Evolutionary conservation across 208 protist genomes (phyloP), one percentile per base, ranked within the genome.

Genomic region (Acanthamoeba royreba): DNA sequence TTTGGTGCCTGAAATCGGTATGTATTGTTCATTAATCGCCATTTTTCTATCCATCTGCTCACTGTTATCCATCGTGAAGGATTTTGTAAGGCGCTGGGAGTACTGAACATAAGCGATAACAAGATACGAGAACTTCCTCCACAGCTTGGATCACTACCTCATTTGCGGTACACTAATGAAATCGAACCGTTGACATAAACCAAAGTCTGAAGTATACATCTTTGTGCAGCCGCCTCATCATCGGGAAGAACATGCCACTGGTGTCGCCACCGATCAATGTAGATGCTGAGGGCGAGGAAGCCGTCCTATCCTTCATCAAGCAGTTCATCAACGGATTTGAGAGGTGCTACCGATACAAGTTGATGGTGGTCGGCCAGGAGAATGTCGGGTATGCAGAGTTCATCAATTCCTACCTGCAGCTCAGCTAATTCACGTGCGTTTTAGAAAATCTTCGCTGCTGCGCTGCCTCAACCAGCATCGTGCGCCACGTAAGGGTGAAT

Each of bases 281-380:
- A 28, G 79, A 63, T 2, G 79, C 79, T 17, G 79, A 61, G 86
- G 86, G 86, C 49, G 42, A 79, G 28, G 58, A 77, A 9, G 38
- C 86, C 53, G 63, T 74, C 31, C 49, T 92, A 7, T 33, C 33
- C 9, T 92, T 66, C 45, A 45, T 92, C 42, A 66, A 74, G 63
- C 58, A 92, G 46, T 45, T 53, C 58, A 58, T 92, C 53, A 45
- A 92, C n/a, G 86, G 86, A 4, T 58, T 53, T 33, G 55, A 92
- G 86, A 49, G 63, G n/a, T 92, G 86, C 63, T 92, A 92, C 86
- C 49, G 86, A 19, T 58, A 58, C 42, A 92, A 92, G 55, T 43
- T 92, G n/a, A 92, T 92, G 86, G 55, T 92, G 19, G 86, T 92
- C 9, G 86, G 86, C n/a, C 86, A 92, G 43, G 86, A 92, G 63